Base-by-base conservation (phyloP, 164 flowering plant species). In the Buxus sempervirens region DNA sequence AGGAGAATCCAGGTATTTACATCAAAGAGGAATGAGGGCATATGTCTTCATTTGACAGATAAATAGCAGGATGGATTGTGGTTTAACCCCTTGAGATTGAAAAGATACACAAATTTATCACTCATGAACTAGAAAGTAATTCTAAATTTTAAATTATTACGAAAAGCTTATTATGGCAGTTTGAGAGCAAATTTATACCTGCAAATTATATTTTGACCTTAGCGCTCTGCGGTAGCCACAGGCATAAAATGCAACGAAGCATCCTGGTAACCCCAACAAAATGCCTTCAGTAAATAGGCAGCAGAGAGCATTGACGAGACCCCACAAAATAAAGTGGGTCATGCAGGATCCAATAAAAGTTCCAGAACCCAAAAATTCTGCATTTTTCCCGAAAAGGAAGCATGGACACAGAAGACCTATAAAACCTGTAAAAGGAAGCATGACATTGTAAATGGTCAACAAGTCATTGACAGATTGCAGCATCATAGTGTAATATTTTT, bases 311-410 rank as follows among this genome's bases (percentile, higher is more conserved):
- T 88, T 93, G 61, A 82, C 76, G 64, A 86, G 78, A 70, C 82
- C 88, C 79, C 90, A 93, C 65, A 88, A 59, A 58, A 87, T 70
- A 61, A 84, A 83, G 79, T 93, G 98, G 55, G 84, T 84, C 70
- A 73, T 70, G 75, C 98, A 93, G 10, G 96, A 84, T 54, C 96
- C 96, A 23, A 70, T 42, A 18, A 86, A 73, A 54, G 91, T 85
- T 77, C 89, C 90, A 62, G 98, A 86, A 27, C 98, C 98, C 82
- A 93, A 67, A 77, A 82, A 75, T 66, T 92, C 96, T 10, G 96
- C 95, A 80, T 93, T 93, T 76, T 85, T 89, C 18, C 83, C 98
- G 72, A 90, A 93, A 60, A 90, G 69, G 75, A 64, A 83, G 78
- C 95, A 93, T 38, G 96, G 96, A 63, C 91, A 90, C 56, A 84